Conservation (phyloP, 2,329 filamentous ascomycete genomes). For the Venturia asperata region DNA sequence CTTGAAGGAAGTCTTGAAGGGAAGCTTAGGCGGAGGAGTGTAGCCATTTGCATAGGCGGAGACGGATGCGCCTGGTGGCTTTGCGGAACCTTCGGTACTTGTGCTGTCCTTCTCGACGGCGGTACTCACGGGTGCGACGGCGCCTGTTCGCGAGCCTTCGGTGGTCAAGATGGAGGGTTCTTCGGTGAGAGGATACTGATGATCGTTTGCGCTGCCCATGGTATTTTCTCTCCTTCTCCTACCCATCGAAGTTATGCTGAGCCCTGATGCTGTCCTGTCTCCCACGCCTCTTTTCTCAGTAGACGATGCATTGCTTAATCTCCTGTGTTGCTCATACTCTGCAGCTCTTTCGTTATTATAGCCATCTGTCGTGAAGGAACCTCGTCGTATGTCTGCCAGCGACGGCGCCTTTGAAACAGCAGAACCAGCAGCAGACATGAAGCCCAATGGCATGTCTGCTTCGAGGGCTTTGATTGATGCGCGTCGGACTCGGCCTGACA, state of each 20-base stretch:
- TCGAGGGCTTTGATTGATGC: conserved; percentile 35
- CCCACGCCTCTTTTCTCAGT: conserved; percentile 22
- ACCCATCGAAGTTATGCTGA: conserved; percentile 6
- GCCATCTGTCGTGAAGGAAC: conserved; percentile 33
- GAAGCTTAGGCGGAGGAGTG: conserved; percentile 38
- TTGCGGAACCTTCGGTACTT: background rate
- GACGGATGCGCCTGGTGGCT: background rate
- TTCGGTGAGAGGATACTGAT: background rate
- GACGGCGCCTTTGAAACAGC: conserved; percentile 38
- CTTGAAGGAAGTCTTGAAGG: conserved; percentile 51
- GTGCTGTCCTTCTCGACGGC: background rate
- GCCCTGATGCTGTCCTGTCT: conserved; percentile 18
- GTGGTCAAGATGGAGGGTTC: background rate
- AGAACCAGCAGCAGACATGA: conserved; percentile 40
- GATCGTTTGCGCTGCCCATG: background rate
- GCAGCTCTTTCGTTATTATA: conserved; percentile 26
- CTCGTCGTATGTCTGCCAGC: conserved; percentile 36
- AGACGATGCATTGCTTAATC: conserved; percentile 21
- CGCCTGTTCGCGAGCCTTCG: background rate
- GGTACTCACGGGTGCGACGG: background rate
- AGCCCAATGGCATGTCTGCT: conserved; percentile 34
- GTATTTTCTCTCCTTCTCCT: conserved; percentile 10
- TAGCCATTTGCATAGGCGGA: conserved; percentile 31
- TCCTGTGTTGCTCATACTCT: conserved; percentile 21
- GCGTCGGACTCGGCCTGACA: conserved; percentile 25